Conservation (phyloP, 495 filamentous ascomycete genomes). For the Penicillium turbatum region DNA sequence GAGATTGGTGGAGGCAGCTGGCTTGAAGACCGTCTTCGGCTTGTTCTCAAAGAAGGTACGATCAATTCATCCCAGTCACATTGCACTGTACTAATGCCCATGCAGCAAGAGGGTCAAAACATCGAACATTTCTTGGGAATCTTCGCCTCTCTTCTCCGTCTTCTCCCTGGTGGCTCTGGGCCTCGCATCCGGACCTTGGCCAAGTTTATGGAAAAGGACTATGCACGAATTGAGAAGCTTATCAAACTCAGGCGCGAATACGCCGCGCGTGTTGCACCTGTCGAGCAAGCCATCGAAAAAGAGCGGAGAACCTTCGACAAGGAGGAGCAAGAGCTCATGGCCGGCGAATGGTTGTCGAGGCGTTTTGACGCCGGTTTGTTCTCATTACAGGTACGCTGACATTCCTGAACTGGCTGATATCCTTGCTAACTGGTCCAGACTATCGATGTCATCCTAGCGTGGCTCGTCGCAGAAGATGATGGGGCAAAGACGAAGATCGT, state of each 20-base stretch:
- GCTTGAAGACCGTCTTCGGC: slow-evolving; percentile 78
- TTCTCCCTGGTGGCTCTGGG: slow-evolving; percentile 71
- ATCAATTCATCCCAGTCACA: background rate
- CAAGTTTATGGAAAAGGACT: slow-evolving; percentile 94
- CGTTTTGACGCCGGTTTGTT: slow-evolving; percentile 84
- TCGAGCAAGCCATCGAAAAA: slow-evolving; percentile 62
- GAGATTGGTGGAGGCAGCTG: slow-evolving; percentile 73
- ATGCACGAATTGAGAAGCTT: slow-evolving; percentile 72
- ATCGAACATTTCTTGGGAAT: slow-evolving; percentile 88
- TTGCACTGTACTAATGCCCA: slow-evolving; percentile 19
- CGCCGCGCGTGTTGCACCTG: slow-evolving; percentile 55
- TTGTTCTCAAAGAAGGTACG: slow-evolving; percentile 85
- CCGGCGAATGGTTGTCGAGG: slow-evolving; percentile 78
- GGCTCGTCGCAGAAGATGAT: slow-evolving; percentile 88
- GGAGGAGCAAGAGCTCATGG: slow-evolving; percentile 60
- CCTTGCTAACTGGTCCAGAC: slow-evolving; percentile 39
- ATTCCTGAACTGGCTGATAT: background rate
- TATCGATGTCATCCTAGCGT: slow-evolving; percentile 83
- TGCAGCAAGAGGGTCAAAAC: slow-evolving; percentile 57
- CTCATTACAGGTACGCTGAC: slow-evolving; percentile 57
- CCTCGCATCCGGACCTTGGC: slow-evolving; percentile 79
- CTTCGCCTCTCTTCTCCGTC: slow-evolving; percentile 77
- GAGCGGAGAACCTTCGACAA: slow-evolving; percentile 44
- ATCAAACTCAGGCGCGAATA: slow-evolving; percentile 69
- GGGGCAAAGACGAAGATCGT: slow-evolving; percentile 67